Base-by-base conservation (phyloP, 352 stramenopile genomes). In the Phytophthora syringae region DNA sequence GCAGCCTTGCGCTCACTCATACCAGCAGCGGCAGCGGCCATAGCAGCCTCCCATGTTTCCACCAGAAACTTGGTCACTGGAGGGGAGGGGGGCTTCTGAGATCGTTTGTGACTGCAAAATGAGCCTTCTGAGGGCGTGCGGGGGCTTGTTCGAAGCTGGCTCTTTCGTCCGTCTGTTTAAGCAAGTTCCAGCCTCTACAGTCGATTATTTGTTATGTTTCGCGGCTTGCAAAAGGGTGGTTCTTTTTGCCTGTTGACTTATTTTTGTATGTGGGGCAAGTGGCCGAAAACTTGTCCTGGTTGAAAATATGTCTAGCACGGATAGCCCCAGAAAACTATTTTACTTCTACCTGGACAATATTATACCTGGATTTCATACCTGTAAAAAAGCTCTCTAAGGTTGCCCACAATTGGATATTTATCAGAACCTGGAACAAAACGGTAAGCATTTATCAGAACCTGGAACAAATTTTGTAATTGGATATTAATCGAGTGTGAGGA, bases 211-310 rank as follows among this genome's bases (percentile, higher is more conserved):
- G 30, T 37, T 7, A 10, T 10, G 13, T 1, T 52, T 22, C 13
- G 6, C 4, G 25, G 4, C 12, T 7, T 4, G 7, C 45, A 18
- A 36, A 37, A 39, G 7, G 24, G 27, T 10, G n/a, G 9, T 20
- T 3, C 45, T 27, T 52, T 40, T 28, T 24, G 5, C 45, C 40
- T 52, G 42, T 53, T 53, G 47, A 43, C 28, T 53, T 53, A 18
- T 43, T 28, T 42, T 53, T 53, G 47, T 53, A 40, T 40, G 47
- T 53, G 47, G 27, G 18, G 18, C n/a, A 7, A 15, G 15, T 36
- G 44, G 22, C 10, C 44, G 22, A 15, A 27, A 52, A 45, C 22
- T 20, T 37, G 49, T 56, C 49, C 18, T 55, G 16, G n/a, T 39
- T 28, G 22, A 24, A 30, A 36, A 52, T 37, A 52, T 52, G 45